These are phyloP conservation scores for Solanum chacoense DNA, from an alignment of 305 asterid genomes.

Conservation along the genomic window DNA sequence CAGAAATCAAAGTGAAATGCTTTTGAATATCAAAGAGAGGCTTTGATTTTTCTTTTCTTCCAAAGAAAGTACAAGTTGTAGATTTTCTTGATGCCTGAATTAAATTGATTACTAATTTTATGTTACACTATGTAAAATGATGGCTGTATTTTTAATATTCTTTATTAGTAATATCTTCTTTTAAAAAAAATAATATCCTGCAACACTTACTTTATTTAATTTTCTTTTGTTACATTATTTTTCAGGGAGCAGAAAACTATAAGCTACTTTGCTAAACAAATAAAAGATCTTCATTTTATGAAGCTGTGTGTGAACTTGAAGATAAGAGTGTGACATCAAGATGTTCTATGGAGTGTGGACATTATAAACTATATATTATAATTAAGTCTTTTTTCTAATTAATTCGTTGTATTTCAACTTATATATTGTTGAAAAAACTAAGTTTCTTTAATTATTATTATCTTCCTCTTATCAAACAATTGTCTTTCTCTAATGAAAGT, in stretches of 20 bases:
- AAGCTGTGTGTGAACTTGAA: constrained; percentile 1
- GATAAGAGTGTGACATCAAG: neutral
- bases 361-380: neutral
- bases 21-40: neutral
- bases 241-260: constrained; percentile 40
- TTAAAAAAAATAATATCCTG: too few relatives aligned
- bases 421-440: neutral
- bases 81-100: neutral
- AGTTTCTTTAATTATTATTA: neutral
- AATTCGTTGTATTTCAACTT: neutral
- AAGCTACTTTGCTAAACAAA: constrained; percentile 17
- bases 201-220: too few relatives aligned
- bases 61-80: neutral
- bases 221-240: neutral
- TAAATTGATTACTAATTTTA: neutral
- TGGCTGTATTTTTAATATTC: neutral
- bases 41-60: neutral
- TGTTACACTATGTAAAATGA: neutral
- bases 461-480: neutral
- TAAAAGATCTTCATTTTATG: neutral
- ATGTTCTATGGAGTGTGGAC: constrained; percentile 2
- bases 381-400: neutral
- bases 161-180: neutral
- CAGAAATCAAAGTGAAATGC: neutral
- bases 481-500: neutral